Base-by-base conservation (phyloP, 2,329 filamentous ascomycete species). In the Ceratocystis alfenasii region DNA sequence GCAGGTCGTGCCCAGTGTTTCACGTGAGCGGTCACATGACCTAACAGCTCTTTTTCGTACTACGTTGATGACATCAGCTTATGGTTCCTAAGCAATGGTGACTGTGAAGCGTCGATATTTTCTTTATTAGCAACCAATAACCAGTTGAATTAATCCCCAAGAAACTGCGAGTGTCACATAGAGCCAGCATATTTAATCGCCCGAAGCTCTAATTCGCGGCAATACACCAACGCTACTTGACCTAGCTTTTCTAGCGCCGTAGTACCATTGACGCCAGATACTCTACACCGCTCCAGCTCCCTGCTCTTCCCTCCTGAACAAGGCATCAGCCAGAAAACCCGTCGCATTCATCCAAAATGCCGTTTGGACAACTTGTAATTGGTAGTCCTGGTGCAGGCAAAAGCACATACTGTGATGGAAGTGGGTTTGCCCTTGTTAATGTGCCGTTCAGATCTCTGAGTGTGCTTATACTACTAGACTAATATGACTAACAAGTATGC, bases 361-460 rank as follows among this genome's bases (percentile, higher is more conserved):
- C 83, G 62, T 85, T 85, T 72, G 83, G 80, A 67, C 89, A 95
- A 78, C 85, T 96, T 55, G 86, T 96, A 46, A 86, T 96, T 71
- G 94, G 94, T n/a, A 93, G 92, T 70, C 94, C 94, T 5, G 94
- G 94, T 72, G 86, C 91, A 36, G 94, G 94, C 68, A 99, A 99
- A 78, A 96, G 91, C 70, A 99, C 94, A 6, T 96, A 96, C 75
- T 97, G 93, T 80, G 90, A 97, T 85, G 94, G 94, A 74, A 96
- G 85, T 87, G 75, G 75, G 84, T 72, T 41, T 44, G 5, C 17
- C 12, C 30, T 50, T 10, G 3, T 10, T 22, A 20, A 30, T 41
- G 25, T 28, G 17, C 12, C 28, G 45, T n/a, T 2, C 20, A 10
- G 48, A 10, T 22, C 48, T 22, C 5, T 25, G n/a, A 30, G 8